A percentile compares a stretch with the other conserved stretches of the same genome.
These are phyloP conservation scores for Grosmannia huntii DNA, from an alignment of 2,329 filamentous ascomycete genomes.

Conservation along the genomic window DNA sequence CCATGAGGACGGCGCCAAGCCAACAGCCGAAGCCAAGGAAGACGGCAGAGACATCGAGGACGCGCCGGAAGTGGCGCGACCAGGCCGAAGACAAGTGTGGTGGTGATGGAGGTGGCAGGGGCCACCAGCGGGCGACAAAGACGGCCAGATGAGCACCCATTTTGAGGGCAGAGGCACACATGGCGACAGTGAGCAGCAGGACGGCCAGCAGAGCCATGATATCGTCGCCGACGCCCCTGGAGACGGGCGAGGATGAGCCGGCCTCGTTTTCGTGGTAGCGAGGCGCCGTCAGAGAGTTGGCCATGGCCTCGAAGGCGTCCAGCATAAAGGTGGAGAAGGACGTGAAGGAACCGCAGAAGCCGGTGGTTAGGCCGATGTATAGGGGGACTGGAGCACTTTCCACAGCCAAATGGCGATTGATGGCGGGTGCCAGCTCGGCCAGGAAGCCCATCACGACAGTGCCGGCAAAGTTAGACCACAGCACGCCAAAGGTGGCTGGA, in stretches of 20 bases:
- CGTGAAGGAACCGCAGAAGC: conserved; percentile 61
- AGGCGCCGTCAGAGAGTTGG: conserved; percentile 37
- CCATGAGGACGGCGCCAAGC: conserved; percentile 63
- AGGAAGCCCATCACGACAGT: conserved; percentile 77
- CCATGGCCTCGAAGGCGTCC: conserved; percentile 52
- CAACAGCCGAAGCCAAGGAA: conserved; percentile 62
- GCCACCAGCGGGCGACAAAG: conserved; percentile 30
- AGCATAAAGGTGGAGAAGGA: conserved; percentile 58
- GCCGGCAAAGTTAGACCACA: conserved; percentile 82
- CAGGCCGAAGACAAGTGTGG: no score
- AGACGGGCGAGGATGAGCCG: conserved; percentile 16
- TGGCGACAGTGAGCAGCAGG: conserved; percentile 53
- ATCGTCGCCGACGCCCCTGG: conserved; percentile 55
- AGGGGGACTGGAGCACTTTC: conserved; percentile 28
- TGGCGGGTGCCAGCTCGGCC: conserved; percentile 1
- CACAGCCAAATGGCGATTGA: not conserved
- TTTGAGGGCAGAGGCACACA: conserved; percentile 57
- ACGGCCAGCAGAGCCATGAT: conserved; percentile 72
- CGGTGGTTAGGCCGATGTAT: conserved; percentile 57
- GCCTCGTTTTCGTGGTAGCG: conserved; percentile 22
- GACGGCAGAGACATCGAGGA: conserved; percentile 51
- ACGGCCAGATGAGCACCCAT: conserved; percentile 65
- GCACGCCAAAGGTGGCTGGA: conserved; percentile 57
- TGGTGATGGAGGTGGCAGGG: not conserved
- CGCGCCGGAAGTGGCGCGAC: conserved; percentile 32